Percentiles rank a stretch among this genome's conserved stretches.
Conservation (phyloP, 2,329 filamentous ascomycete species). For the Dendrostoma leiphaemia region DNA sequence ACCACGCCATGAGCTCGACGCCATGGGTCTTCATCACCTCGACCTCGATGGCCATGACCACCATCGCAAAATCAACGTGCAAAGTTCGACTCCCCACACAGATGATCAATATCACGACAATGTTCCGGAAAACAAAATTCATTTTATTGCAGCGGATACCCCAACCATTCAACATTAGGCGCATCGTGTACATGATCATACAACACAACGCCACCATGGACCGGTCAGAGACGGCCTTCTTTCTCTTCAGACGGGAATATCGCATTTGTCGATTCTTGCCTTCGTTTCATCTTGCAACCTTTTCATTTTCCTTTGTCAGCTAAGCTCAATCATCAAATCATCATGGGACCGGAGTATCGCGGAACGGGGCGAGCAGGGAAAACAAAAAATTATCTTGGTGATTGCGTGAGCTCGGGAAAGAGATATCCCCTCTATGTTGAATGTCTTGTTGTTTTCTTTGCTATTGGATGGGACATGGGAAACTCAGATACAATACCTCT, state of each 20-base stretch:
- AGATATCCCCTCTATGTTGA: constrained; percentile 5
- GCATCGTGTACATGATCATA: constrained; percentile 5
- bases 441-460: constrained; percentile 6
- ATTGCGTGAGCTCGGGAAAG: not conserved
- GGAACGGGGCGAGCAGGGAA: constrained; percentile 5
- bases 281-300: not conserved
- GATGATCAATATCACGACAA: not conserved
- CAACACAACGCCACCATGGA: not conserved
- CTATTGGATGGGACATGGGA: constrained; percentile 14
- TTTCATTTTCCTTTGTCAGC: constrained; percentile 9
- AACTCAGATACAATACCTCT: constrained; percentile 16
- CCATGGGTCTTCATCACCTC: not conserved
- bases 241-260: not conserved
- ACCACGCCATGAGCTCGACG: constrained; percentile 13
- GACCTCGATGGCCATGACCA: constrained; percentile 8
- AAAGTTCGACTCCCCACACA: constrained; percentile 1
- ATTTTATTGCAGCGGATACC: constrained; percentile 19
- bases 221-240: not conserved
- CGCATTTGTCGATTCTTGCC: not conserved
- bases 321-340: no score
- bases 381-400: constrained; percentile 8
- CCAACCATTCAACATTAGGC: constrained; percentile 8
- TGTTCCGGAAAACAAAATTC: constrained; percentile 7
- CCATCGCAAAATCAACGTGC: not conserved
- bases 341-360: constrained; percentile 11